Conservation (phyloP, 495 filamentous ascomycete species). For the Xylaria grammica region DNA sequence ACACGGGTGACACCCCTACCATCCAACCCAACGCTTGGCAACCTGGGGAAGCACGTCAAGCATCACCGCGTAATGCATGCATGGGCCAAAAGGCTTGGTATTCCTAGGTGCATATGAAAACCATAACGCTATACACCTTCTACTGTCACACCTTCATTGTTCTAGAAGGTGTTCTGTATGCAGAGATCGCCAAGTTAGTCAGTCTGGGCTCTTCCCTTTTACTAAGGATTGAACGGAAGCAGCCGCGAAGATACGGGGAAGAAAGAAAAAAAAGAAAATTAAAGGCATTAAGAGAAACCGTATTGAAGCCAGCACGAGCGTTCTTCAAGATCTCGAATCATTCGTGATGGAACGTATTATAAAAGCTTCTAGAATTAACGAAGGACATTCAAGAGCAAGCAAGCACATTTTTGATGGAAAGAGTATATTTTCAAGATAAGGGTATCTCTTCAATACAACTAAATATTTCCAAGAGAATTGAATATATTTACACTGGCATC, state of each 20-base stretch:
- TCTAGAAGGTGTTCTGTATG: too few species aligned
- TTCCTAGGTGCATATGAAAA: not conserved
- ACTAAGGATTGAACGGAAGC: too few species aligned
- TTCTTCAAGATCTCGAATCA: too few species aligned
- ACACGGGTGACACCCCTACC: not conserved
- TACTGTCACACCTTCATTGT: too few species aligned
- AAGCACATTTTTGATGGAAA: not conserved
- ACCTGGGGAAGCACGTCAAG: not conserved
- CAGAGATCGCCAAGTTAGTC: too few species aligned
- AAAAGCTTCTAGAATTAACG: not conserved
- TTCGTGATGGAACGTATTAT: too few species aligned
- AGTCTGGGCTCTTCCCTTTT: too few species aligned
- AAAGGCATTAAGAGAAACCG: too few species aligned
- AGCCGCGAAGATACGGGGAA: too few species aligned
- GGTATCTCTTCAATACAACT: not conserved
- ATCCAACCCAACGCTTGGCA: not conserved
- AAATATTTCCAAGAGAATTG: constrained; percentile 4
- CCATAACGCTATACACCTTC: not conserved
- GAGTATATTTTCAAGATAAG: not conserved
- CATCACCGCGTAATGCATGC: not conserved
- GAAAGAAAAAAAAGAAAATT: too few species aligned
- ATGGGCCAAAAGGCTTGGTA: not conserved
- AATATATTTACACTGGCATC: constrained; percentile 5
- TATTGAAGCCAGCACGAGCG: too few species aligned
- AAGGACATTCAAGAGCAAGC: too few species aligned